Evolutionary conservation across 495 filamentous ascomycete genomes (phyloP).

Genomic region (Physcia stellaris): DNA sequence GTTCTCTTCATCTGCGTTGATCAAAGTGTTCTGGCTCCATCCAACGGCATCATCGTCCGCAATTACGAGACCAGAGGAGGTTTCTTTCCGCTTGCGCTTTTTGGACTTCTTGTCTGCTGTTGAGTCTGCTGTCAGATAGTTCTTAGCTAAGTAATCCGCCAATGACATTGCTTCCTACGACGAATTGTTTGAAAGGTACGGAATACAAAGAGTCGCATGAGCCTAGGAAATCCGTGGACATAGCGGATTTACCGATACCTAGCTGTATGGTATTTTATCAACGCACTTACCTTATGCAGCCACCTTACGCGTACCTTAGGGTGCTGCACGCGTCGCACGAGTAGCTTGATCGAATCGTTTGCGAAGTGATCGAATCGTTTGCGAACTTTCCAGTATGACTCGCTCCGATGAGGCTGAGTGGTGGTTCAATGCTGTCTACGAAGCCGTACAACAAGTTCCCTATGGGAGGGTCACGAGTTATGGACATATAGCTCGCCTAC

Average conservation of each 20-base stretch:
- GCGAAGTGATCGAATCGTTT: too few species aligned
- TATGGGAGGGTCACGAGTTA: slow-evolving; percentile 73
- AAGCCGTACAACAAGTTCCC: slow-evolving; percentile 68
- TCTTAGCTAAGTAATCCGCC: slow-evolving; percentile 82
- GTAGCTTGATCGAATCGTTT: too few species aligned
- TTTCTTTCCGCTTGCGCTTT: slow-evolving; percentile 59
- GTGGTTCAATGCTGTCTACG: slow-evolving; percentile 76
- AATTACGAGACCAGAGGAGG: slow-evolving; percentile 56
- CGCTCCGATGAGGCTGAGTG: slow-evolving; percentile 71
- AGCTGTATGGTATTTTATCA: too few species aligned
- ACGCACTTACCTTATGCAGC: too few species aligned
- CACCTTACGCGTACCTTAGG: too few species aligned
- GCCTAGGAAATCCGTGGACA: too few species aligned
- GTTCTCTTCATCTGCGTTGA: slow-evolving; percentile 30
- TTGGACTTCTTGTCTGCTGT: slow-evolving; percentile 65
- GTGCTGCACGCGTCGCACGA: too few species aligned
- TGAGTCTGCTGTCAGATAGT: slow-evolving; percentile 77
- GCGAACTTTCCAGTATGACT: slow-evolving; percentile 48
- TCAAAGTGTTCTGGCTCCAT: slow-evolving; percentile 37
- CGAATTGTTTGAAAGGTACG: too few species aligned
- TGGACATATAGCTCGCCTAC: slow-evolving; percentile 69
- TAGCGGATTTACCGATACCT: too few species aligned
- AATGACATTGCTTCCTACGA: too few species aligned
- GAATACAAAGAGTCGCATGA: too few species aligned
- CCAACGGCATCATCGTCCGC: slow-evolving; percentile 78